phyloP scores from a whole-genome alignment of 805 yeast species.

The Torulaspora delbrueckii region DNA sequence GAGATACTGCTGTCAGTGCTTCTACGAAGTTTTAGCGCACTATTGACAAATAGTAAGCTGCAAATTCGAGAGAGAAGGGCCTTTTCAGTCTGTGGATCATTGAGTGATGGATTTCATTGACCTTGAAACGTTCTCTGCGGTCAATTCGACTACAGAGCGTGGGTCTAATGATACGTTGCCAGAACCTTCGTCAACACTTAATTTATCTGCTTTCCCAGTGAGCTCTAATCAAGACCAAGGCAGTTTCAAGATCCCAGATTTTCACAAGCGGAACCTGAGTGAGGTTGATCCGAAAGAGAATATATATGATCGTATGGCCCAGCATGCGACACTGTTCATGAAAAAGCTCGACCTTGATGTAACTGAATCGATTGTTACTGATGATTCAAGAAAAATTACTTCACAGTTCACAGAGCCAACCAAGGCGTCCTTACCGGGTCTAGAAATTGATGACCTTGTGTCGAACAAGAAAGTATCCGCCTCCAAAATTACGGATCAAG shows the following conservation, averaged over 20 bases:
- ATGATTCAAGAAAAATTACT: not conserved
- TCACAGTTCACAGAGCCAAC: constrained; percentile 12
- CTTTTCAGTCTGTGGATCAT: not conserved
- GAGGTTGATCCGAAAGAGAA: constrained; percentile 6
- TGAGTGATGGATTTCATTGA: constrained; percentile 41
- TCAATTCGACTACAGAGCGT: constrained; percentile 26
- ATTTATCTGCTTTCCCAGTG: constrained; percentile 17
- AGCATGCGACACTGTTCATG: constrained; percentile 19
- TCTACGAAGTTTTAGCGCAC: too few relatives aligned
- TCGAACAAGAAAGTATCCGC: constrained; percentile 1
- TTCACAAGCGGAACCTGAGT: not conserved
- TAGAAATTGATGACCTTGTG: not conserved
- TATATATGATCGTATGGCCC: constrained; percentile 22
- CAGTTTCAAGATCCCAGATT: constrained; percentile 14
- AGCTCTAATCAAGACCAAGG: constrained; percentile 1
- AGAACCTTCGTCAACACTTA: constrained; percentile 29
- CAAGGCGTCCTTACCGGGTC: constrained; percentile 4
- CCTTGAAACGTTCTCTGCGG: constrained; percentile 43
- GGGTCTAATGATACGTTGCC: constrained; percentile 20
- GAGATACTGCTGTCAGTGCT: too few relatives aligned
- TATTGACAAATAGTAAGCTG: too few relatives aligned
- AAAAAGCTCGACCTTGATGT: constrained; percentile 8
- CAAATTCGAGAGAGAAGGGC: too few relatives aligned
- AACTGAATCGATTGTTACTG: not conserved
- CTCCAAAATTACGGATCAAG: constrained; percentile 21